Evolutionary conservation across 148 eudicot species (phyloP), one percentile per base, ranked within the genome.

Genomic region (Vaccinium macrocarpon): DNA sequence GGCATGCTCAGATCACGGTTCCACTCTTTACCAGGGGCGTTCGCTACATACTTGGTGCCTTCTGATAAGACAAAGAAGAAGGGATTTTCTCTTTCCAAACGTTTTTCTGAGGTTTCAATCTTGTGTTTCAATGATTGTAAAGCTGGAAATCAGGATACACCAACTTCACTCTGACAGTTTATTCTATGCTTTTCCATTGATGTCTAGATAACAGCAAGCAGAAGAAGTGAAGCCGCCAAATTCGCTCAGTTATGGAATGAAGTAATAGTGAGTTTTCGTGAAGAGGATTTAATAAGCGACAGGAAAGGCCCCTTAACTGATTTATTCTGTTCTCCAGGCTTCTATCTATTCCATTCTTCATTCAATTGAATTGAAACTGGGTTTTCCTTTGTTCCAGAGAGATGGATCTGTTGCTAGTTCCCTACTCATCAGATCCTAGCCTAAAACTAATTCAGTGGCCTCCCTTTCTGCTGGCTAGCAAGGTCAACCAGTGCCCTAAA

Each of bases 381-480:
- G 55, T 49, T 49, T n/a, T 53, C 29, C 15, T 79, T 19, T 79
- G 15, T 25, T 78, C 76, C 86, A 97, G 99, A 91, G 98, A 97
- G 90, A 94, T 87, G 98, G 96, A 95, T 88, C 87, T 97, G 86
- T 88, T 97, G 91, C 98, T 97, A 81, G 98, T 97, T 85, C 99
- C 99, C 15, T 97, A 97, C 85, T 95, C 96, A 94, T 98, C 99
- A 74, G 99, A 97, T 82, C 92, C 91, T 79, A 93, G 92, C 57
- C 84, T 97, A 81, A 97, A 92, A 56, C 93, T 97, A 57, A 94
- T 90, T 70, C 99, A 95, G 83, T 97, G 99, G 99, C 99, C 99
- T 85, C 99, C 99, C 1, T 95, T 97, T 86, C 88, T 97, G 87
- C 98, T 91, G 85, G 93, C 93, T 85, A 91, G 90, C 88, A 91